Percentiles rank a stretch among this genome's conserved stretches.
These are phyloP conservation scores for Rhodotorula glutinis DNA, from an alignment of 1,284 basidiomycete genomes.

Conservation along the genomic window DNA sequence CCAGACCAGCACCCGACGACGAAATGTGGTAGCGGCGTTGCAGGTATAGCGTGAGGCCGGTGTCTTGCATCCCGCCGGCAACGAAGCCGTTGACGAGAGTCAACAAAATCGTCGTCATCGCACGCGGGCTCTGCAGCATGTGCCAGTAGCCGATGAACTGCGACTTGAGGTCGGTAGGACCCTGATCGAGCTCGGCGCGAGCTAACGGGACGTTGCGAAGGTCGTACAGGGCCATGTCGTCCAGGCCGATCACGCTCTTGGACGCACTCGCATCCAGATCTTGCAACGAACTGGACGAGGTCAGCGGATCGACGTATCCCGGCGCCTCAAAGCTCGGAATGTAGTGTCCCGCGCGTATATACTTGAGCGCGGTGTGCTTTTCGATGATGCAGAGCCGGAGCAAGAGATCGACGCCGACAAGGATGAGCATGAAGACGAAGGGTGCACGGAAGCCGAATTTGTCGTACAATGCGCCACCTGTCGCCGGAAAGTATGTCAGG, in stretches of 20 bases:
- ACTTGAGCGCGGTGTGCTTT: constrained; percentile 34
- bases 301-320: constrained; percentile 12
- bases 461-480: constrained; percentile 39
- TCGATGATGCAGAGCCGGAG: constrained; percentile 42
- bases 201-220: neutral
- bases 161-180: neutral
- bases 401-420: constrained; percentile 36
- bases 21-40: constrained; percentile 34
- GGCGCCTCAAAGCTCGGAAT: constrained; percentile 36
- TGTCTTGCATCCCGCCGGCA: constrained; percentile 37
- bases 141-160: constrained; percentile 4
- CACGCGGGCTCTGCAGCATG: constrained; percentile 15
- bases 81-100: constrained; percentile 36
- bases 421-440: constrained; percentile 41
- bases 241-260: neutral
- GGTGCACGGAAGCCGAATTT: constrained; percentile 42
- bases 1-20: constrained; percentile 39
- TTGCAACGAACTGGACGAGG: neutral
- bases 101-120: constrained; percentile 21
- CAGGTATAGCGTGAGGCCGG: constrained; percentile 24
- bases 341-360: constrained; percentile 24
- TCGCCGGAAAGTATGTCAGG: neutral
- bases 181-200: too few relatives aligned
- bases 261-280: neutral
- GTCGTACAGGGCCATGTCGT: neutral